Evolutionary conservation across 202 grass and related monocot species (phyloP), one percentile per base, ranked within the genome.

Genomic region (Digitaria exilis): DNA sequence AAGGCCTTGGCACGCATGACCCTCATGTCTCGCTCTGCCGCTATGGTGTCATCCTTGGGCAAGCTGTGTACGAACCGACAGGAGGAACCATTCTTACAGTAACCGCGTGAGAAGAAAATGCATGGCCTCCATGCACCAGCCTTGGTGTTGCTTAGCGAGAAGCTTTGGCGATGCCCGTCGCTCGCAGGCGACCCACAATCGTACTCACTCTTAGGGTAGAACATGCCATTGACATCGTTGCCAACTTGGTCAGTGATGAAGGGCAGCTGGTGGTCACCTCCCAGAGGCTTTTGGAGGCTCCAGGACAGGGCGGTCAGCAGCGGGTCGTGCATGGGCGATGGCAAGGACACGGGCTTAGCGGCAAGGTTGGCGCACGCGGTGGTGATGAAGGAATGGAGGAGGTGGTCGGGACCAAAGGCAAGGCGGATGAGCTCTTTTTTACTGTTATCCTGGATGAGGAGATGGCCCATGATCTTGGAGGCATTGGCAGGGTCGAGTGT

Each of bases 391-490:
- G 91, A 57, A 34, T 87, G 96, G 72, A 98, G 89, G 1, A 98
- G 73, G 17, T 88, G 66, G 14, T 98, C 92, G 46, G 92, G 92
- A 54, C 92, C 92, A 34, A 91, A 89, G 34, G 96, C 96, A 13
- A 98, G 89, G 56, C 92, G 89, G 63, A 95, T 95, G 85, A 95
- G 79, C 30, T 98, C 96, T 85, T 90, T 91, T 57, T 93, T 87
- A 61, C 85, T 82, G 57, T 82, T 81, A 71, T 97, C 89, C 37
- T 88, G 76, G 64, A 90, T 84, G 37, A 97, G 82, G 1, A 97
- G 82, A 26, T 86, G 32, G 37, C 94, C 87, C 82, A 94, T 89
- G 80, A 97, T 90, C 82, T 85, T 94, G 37, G 89, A 87, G 18
- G 94, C 85, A 62, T 94, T 82, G 43, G 88, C 89, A 1, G 91